Conservation (phyloP, 495 filamentous ascomycete species). For the Neurospora sublineolata region DNA sequence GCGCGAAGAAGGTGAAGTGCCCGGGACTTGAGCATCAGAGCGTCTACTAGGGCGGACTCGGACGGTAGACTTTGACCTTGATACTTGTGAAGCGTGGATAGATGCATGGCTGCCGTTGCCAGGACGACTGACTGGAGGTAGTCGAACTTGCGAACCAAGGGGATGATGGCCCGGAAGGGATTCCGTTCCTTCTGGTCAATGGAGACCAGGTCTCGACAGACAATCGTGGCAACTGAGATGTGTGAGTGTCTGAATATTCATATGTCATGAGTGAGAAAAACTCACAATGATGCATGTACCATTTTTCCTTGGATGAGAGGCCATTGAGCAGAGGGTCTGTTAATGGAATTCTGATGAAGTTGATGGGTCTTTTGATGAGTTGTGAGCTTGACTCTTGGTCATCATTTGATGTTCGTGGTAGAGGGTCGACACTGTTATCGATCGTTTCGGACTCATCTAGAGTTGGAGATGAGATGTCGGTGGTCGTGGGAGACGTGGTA, state of each 20-base stretch:
- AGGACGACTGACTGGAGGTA: constrained; percentile 40
- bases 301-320: constrained; percentile 26
- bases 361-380: neutral
- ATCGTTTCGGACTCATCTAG: neutral
- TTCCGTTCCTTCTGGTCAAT: constrained; percentile 37
- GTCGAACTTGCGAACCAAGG: constrained; percentile 31
- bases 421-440: neutral
- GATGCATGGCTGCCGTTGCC: constrained; percentile 45
- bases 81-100: constrained; percentile 24
- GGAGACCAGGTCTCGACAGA: constrained; percentile 42
- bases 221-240: constrained; percentile 34
- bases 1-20: constrained; percentile 34
- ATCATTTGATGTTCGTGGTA: neutral
- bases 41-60: constrained; percentile 29
- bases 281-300: constrained; percentile 43
- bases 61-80: constrained; percentile 17
- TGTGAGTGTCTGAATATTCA: neutral
- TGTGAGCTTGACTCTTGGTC: neutral
- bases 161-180: constrained; percentile 39
- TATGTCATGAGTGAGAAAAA: neutral
- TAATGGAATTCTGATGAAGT: neutral
- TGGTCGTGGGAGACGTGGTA: neutral
- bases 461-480: neutral
- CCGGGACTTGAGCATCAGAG: constrained; percentile 36
- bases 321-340: constrained; percentile 27